Conservation (phyloP, 805 yeast species). For the Torulaspora microellipsoides region DNA sequence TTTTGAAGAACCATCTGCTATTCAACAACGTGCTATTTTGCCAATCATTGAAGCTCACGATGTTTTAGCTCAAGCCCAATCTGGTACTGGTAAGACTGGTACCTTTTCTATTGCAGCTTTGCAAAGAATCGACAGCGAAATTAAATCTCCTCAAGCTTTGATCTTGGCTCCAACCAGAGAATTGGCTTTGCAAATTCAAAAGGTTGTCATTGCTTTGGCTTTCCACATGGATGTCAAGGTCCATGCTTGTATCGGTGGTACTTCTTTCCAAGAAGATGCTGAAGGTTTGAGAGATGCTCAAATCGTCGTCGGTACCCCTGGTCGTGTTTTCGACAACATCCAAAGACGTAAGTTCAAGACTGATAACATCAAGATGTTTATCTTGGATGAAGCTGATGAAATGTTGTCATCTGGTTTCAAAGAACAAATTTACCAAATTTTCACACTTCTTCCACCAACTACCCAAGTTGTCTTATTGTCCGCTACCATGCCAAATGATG, state of each 20-base stretch:
- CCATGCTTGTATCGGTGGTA: constrained; percentile 98
- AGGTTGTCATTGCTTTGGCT: constrained; percentile 86
- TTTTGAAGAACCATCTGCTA: constrained; percentile 94
- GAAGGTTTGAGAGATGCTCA: constrained; percentile 80
- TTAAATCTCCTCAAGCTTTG: constrained; percentile 82
- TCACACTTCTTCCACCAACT: constrained; percentile 73
- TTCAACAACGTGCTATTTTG: constrained; percentile 94
- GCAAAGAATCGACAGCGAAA: constrained; percentile 67
- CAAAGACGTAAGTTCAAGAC: constrained; percentile 81
- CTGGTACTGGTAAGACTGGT: constrained; percentile 99
- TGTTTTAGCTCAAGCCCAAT: constrained; percentile 97
- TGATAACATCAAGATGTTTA: constrained; percentile 83
- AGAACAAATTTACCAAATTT: constrained; percentile 91
- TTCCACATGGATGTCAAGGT: constrained; percentile 84
- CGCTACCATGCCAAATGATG: constrained; percentile 92
- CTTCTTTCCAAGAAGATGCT: constrained; percentile 80
- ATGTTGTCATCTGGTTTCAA: constrained; percentile 83
- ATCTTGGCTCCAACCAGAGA: constrained; percentile 97
- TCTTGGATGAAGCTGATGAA: constrained; percentile 98
- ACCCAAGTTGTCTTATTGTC: constrained; percentile 92
- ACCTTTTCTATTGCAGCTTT: constrained; percentile 85
- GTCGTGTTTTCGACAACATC: constrained; percentile 95
- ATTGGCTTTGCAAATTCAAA: constrained; percentile 92
- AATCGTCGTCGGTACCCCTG: constrained; percentile 96
- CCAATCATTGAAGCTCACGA: constrained; percentile 94